Conservation (phyloP, 2,329 filamentous ascomycete genomes). For the Fusarium zealandicum region DNA sequence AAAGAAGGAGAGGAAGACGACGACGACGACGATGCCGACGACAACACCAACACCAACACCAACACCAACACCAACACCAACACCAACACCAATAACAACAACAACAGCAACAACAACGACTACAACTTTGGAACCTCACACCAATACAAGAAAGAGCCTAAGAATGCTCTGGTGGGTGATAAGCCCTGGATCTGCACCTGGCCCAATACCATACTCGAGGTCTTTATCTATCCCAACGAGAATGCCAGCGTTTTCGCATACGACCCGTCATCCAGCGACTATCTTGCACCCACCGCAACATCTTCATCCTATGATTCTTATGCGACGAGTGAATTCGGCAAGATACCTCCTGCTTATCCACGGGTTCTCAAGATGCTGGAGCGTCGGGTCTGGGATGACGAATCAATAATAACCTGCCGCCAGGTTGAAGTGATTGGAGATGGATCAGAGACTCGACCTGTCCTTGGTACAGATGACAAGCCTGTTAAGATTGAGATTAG, state of each 20-base stretch:
- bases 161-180: slow-evolving; percentile 54
- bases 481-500: slow-evolving; percentile 53
- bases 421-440: slow-evolving; percentile 55
- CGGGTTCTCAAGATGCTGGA: slow-evolving; percentile 63
- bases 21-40: slow-evolving; percentile 11
- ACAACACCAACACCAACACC: too few species aligned
- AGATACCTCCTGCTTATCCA: slow-evolving; percentile 51
- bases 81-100: neutral
- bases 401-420: slow-evolving; percentile 53
- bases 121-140: slow-evolving; percentile 35
- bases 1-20: too few species aligned
- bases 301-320: slow-evolving; percentile 12
- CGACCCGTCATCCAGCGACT: slow-evolving; percentile 11
- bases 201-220: slow-evolving; percentile 62
- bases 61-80: too few species aligned
- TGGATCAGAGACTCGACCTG: slow-evolving; percentile 47
- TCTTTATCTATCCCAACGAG: slow-evolving; percentile 64
- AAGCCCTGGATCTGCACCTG: slow-evolving; percentile 66
- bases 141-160: slow-evolving; percentile 29
- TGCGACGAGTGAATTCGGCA: neutral
- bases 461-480: slow-evolving; percentile 48
- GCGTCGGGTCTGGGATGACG: slow-evolving; percentile 51
- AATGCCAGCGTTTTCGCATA: slow-evolving; percentile 51
- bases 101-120: slow-evolving; percentile 21
- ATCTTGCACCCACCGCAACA: slow-evolving; percentile 14